Conservation (phyloP, 2,329 filamentous ascomycete genomes). For the Neocatenulostroma microsporum region DNA sequence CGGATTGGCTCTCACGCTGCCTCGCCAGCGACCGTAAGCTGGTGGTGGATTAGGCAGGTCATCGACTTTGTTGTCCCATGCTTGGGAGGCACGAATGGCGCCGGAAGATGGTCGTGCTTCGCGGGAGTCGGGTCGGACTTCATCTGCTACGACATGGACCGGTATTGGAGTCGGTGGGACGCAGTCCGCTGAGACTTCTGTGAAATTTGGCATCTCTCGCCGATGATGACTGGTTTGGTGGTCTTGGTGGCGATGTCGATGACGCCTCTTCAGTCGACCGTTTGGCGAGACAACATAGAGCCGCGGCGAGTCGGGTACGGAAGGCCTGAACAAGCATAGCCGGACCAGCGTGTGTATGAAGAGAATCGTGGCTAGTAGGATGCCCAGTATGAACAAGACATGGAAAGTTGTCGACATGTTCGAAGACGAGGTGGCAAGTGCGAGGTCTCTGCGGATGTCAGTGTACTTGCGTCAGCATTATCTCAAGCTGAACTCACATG, state of each 20-base stretch:
- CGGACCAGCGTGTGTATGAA: constrained; percentile 74
- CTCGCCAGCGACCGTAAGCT: constrained; percentile 77
- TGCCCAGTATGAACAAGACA: constrained; percentile 69
- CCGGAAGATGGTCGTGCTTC: constrained; percentile 14
- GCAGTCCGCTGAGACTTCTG: constrained; percentile 40
- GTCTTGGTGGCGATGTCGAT: constrained; percentile 3
- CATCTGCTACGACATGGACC: constrained; percentile 59
- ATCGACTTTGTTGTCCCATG: constrained; percentile 19
- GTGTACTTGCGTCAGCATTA: too few relatives aligned
- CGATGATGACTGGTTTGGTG: constrained; percentile 22
- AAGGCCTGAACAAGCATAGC: constrained; percentile 53
- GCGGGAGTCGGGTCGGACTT: constrained; percentile 23
- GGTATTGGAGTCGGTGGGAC: constrained; percentile 66
- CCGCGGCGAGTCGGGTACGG: constrained; percentile 1
- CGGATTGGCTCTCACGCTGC: constrained; percentile 75
- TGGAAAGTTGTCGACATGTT: constrained; percentile 64
- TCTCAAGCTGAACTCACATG: too few relatives aligned
- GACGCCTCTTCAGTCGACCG: constrained; percentile 6
- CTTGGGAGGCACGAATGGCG: constrained; percentile 3
- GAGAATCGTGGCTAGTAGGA: constrained; percentile 65
- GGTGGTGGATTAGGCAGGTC: constrained; percentile 52
- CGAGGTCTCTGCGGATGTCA: constrained; percentile 53
- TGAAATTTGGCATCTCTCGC: constrained; percentile 13
- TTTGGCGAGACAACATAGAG: constrained; percentile 5
- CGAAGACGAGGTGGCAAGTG: constrained; percentile 59